A percentile compares a stretch with the other conserved stretches of the same genome.
Evolutionary conservation across 306 rosid species (phyloP).

Genomic region (Rosa persica): DNA sequence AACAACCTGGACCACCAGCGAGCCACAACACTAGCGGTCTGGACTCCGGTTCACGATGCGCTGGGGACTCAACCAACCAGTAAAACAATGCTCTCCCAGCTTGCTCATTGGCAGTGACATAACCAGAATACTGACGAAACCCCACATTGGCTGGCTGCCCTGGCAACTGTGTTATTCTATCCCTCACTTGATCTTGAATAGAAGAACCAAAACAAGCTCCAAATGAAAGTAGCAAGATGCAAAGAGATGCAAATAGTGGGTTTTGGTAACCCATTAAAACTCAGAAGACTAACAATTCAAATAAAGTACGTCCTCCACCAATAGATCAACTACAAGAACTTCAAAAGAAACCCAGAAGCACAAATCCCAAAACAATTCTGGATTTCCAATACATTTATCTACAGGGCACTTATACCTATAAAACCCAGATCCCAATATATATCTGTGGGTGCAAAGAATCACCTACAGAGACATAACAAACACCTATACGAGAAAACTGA

Average conservation of each 20-base stretch:
- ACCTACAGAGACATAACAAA: background rate
- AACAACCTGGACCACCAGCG: constrained; percentile 98
- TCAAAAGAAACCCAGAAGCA: constrained; percentile 17
- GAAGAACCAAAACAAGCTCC: constrained; percentile 49
- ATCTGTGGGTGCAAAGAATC: constrained; percentile 13
- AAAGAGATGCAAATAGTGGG: constrained; percentile 33
- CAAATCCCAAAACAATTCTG: constrained; percentile 36
- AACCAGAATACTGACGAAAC: constrained; percentile 86
- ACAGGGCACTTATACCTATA: constrained; percentile 5
- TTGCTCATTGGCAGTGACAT: constrained; percentile 72
- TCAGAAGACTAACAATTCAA: constrained; percentile 13
- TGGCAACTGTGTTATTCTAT: constrained; percentile 62
- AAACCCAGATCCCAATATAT: constrained; percentile 24
- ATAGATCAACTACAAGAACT: background rate
- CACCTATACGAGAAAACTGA: background rate
- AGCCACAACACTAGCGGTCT: constrained; percentile 94
- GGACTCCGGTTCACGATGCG: constrained; percentile 49
- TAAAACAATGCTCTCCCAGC: constrained; percentile 90
- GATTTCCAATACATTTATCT: constrained; percentile 18
- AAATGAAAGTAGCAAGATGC: constrained; percentile 41
- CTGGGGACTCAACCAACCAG: constrained; percentile 83
- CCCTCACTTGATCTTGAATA: constrained; percentile 61
- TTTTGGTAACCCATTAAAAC: constrained; percentile 42
- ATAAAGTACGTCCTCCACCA: background rate
- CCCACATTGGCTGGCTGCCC: constrained; percentile 78